A percentile compares a stretch with the other conserved stretches of the same genome.
These are phyloP conservation scores for Ocimum tenuiflorum DNA, from an alignment of 257 asterid species.

Conservation along the genomic window DNA sequence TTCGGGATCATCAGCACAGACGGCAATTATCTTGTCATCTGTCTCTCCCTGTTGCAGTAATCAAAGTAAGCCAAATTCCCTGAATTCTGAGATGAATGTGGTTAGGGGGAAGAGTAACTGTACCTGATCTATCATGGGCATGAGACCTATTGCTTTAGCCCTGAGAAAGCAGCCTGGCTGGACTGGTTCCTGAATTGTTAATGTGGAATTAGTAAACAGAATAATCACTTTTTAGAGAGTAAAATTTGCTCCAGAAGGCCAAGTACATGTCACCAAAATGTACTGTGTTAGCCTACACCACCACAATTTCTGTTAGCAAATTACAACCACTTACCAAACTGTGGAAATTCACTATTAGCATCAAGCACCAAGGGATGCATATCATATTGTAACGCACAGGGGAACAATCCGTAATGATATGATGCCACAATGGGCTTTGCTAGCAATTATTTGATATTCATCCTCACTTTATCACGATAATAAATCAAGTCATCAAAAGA, in stretches of 20 bases:
- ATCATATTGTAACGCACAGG: too few species aligned
- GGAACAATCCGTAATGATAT: too few species aligned
- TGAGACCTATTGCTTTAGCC: constrained; percentile 94
- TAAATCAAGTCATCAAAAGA: too few species aligned
- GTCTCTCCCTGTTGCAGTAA: constrained; percentile 59
- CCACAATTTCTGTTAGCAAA: background rate
- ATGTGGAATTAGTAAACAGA: background rate
- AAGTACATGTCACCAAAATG: background rate
- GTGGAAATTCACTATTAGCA: background rate
- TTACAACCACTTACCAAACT: background rate
- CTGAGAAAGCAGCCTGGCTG: constrained; percentile 92
- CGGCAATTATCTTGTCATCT: constrained; percentile 97
- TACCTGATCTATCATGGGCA: constrained; percentile 99
- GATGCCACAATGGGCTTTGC: too few species aligned
- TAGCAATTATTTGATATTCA: too few species aligned
- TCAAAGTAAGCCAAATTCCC: constrained; percentile 4
- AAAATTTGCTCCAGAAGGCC: background rate
- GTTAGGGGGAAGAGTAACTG: background rate
- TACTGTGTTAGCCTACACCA: background rate
- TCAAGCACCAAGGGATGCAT: background rate
- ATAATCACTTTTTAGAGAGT: background rate
- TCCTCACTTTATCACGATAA: too few species aligned
- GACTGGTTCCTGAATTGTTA: constrained; percentile 69
- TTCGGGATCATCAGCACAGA: constrained; percentile 93
- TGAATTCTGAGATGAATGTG: background rate